Base-by-base conservation (phyloP, 257 asterid genomes). In the Buddleja alternifolia region DNA sequence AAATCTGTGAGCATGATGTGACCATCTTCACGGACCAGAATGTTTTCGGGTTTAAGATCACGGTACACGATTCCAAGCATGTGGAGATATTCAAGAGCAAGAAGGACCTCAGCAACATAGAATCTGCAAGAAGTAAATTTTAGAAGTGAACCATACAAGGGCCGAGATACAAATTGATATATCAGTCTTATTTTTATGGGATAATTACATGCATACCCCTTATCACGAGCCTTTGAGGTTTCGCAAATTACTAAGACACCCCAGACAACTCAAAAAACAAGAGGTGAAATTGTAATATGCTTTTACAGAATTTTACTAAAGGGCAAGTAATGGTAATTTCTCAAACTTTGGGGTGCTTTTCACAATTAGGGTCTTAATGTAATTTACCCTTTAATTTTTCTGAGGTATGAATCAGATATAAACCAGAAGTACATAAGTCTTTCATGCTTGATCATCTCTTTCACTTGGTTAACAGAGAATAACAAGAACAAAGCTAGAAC, bases 1-100 rank as follows among this genome's bases (percentile, higher is more conserved):
- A 88, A 88, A 77, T 88, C 95, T 15, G 95, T 83, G 21, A 88
- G 93, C 95, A 88, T 88, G 70, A 88, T 85, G 82, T 88, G 95
- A 47, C 95, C 95, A 51, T 86, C 95, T 78, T 81, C 88, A 0
- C 95, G 90, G 59, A 88, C 92, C 23, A 88, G 51, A 54, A 87
- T 83, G 76, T 87, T 88, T 77, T 88, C 95, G 1, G 95, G 95
- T 72, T 88, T 88, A 48, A 88, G 83, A 74, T 88, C 95, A 37
- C 95, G 80, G 76, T 85, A 88, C 64, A 88, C 84, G 7, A 88
- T 87, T 7, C 95, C 95, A 7, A 85, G 95, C 95, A 88, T 88
- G 84, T 88, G 95, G 25, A 88, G 62, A 71, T 88, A 88, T 79
- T 88, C 95, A 7, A 88, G 85, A 19, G 95, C 90, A 57, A 88